Evolutionary conservation across 768 basidiomycete species (phyloP).

Genomic region (Suillus subaureus): DNA sequence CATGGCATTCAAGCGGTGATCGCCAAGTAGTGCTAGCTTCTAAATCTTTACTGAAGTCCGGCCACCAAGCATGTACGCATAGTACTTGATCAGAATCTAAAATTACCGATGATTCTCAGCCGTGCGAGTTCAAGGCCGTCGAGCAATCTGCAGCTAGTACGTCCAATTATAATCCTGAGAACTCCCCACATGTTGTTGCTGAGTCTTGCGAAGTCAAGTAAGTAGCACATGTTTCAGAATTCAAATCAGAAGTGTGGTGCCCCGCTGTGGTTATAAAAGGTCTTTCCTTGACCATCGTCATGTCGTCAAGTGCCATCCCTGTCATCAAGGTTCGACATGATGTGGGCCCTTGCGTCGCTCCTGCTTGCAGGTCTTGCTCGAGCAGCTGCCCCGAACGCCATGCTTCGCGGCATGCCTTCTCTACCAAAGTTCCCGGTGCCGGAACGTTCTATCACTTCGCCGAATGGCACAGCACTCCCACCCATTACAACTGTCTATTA

Average conservation of each 20-base stretch:
- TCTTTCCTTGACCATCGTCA: neutral
- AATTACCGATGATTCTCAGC: neutral
- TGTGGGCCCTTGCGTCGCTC: neutral
- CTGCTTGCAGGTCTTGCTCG: neutral
- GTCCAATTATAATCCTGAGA: neutral
- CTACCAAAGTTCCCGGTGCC: slow-evolving; percentile 19
- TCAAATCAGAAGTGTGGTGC: neutral
- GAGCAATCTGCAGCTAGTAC: neutral
- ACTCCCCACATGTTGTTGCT: neutral
- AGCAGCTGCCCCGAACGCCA: slow-evolving; percentile 22
- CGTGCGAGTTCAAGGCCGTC: neutral
- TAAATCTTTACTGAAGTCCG: neutral
- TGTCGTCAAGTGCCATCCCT: neutral
- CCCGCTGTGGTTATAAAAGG: neutral
- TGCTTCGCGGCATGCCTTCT: slow-evolving; percentile 21
- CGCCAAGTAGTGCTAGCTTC: neutral
- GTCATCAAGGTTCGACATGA: neutral
- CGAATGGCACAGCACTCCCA: slow-evolving; percentile 30
- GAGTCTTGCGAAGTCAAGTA: neutral
- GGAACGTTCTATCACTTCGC: slow-evolving; percentile 16
- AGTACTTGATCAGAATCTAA: neutral
- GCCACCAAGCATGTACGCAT: neutral
- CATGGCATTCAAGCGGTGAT: neutral
- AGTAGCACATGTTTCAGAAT: neutral
- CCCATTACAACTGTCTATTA: slow-evolving; percentile 30